Evolutionary conservation across 495 filamentous ascomycete genomes (phyloP).

Genomic region (Collariella sp.): DNA sequence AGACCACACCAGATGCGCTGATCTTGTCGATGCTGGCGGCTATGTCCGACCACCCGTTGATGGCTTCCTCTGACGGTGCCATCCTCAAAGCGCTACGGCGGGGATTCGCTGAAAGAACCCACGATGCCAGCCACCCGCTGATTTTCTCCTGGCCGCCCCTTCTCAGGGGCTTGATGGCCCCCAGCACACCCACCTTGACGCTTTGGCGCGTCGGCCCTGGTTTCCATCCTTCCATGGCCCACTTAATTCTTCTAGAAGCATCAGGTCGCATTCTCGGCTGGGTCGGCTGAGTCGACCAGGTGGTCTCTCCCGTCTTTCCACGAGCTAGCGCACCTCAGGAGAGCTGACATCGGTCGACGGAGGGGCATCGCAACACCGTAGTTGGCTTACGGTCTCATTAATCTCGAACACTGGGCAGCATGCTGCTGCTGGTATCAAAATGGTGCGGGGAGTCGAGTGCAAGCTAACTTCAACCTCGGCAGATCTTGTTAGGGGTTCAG

Average conservation of each 20-base stretch:
- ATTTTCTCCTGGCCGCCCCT: not conserved
- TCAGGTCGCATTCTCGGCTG: constrained; percentile 6
- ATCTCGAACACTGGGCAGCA: not conserved
- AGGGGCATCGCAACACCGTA: not conserved
- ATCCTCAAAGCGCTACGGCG: not conserved
- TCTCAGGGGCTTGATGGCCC: not conserved
- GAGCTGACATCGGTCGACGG: constrained; percentile 2
- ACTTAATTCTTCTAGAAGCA: not conserved
- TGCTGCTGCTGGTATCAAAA: constrained; percentile 5
- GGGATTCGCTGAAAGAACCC: not conserved
- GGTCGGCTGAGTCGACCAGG: not conserved
- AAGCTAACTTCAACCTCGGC: constrained; percentile 1
- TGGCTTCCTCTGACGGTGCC: not conserved
- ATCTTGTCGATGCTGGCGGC: not conserved
- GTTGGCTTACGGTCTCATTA: not conserved
- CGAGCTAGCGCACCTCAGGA: not conserved
- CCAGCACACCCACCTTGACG: constrained; percentile 1
- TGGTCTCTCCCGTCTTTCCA: constrained; percentile 6
- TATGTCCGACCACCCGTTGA: not conserved
- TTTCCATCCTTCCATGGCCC: constrained; percentile 7
- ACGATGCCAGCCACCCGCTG: not conserved
- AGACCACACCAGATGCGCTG: not conserved
- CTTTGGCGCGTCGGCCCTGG: constrained; percentile 18
- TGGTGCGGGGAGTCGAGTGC: not conserved
- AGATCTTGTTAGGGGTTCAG: constrained; percentile 3